Conservation (phyloP, 2,329 filamentous ascomycete species). For the Trichoderma endophyticum region DNA sequence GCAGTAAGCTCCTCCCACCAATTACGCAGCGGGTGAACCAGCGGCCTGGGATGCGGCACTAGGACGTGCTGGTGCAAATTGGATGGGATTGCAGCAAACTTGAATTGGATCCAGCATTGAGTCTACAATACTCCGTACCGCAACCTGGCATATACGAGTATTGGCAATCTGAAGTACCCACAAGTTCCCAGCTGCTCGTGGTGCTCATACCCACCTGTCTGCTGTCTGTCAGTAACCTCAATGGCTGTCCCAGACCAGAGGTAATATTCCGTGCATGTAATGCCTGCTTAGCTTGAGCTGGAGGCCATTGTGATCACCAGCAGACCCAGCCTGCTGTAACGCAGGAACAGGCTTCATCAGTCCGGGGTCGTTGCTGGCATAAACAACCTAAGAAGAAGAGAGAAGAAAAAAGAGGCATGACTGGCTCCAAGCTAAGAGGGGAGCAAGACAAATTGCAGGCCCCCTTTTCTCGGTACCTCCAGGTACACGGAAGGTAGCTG, state of each 20-base stretch:
- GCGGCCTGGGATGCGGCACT: background rate
- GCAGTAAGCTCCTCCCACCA: background rate
- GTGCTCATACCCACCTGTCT: background rate
- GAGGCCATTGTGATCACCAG: background rate
- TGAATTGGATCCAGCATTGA: background rate
- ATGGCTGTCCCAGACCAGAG: background rate
- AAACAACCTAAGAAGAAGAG: background rate
- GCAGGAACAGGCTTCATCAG: conserved; percentile 1
- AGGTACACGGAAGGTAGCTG: background rate
- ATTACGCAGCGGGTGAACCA: background rate
- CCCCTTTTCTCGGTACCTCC: conserved; percentile 10
- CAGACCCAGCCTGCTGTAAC: background rate
- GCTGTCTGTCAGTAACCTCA: background rate
- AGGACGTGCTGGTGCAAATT: background rate
- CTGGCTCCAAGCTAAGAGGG: background rate
- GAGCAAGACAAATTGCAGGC: conserved; percentile 9
- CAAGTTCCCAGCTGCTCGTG: background rate
- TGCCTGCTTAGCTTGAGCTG: background rate
- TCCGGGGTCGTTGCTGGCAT: conserved; percentile 2
- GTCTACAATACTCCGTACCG: background rate
- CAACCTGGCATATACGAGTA: background rate
- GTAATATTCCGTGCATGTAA: background rate
- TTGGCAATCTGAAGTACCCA: background rate
- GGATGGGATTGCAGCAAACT: background rate
- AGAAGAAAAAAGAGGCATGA: background rate